Evolutionary conservation across 495 filamentous ascomycete genomes (phyloP), one percentile per base, ranked within the genome.

Genomic region (Aspergillus campestris): DNA sequence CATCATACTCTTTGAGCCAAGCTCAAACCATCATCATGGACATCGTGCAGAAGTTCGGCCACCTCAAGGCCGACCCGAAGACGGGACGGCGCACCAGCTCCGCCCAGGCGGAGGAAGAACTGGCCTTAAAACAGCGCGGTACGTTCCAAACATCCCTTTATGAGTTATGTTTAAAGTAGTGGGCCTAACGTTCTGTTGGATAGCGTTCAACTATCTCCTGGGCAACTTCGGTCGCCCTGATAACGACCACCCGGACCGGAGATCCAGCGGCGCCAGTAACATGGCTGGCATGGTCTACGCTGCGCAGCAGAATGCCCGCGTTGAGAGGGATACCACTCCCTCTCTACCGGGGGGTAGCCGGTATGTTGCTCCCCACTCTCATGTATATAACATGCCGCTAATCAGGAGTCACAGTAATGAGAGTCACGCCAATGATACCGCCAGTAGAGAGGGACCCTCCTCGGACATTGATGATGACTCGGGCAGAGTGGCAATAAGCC

Each of bases 31-130:
- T n/a, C 38, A 48, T 6, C 14, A 48, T 48, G 46, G 46, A 48
- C 27, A 24, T 48, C 46, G 39, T 42, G 15, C 46, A 48, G 40
- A 48, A 48, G 15, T 39, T 18, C 27, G 46, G 46, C 18, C 46
- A 48, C 28, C 40, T 48, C 18, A 48, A 48, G 40, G 27, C 8
- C 7, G 38, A 42, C 27, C 12, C 31, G 3, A 24, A 29, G 14
- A 33, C 18, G 18, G 18, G 18, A 24, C 18, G 18, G 18, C 18
- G 18, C 18, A 24, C 18, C 18, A 24, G 34, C 31, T 37, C 46
- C 29, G n/a, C 14, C 33, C 39, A 48, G 29, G 34, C 24, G 15
- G 33, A 36, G n/a, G 31, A 42, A 7, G 33, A 39, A 1, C 31
- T 38, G 6, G 38, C 27, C 6, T 39, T 38, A 9, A 2, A 12